These are phyloP conservation scores for Cucurbita moschata DNA, from an alignment of 306 rosid species.

Conservation along the genomic window DNA sequence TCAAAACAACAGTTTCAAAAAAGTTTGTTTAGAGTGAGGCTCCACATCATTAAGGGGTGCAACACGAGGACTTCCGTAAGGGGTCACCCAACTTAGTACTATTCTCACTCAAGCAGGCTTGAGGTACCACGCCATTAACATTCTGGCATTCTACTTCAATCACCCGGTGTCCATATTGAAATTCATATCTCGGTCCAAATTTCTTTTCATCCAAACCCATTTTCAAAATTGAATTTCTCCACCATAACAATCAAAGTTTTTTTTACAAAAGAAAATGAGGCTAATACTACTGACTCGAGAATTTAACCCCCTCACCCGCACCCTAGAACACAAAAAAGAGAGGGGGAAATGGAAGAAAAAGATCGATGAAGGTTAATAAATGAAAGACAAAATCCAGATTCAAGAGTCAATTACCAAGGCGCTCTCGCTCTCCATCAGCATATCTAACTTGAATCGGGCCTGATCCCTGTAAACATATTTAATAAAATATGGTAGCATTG, in stretches of 20 bases:
- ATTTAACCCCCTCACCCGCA: not conserved
- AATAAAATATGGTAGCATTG: conserved; percentile 13
- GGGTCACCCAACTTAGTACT: too few relatives aligned
- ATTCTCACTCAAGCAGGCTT: too few relatives aligned
- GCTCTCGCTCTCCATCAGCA: conserved; percentile 98
- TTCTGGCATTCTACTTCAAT: not conserved
- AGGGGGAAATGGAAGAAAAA: not conserved
- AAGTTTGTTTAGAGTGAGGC: not conserved
- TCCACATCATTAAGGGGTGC: not conserved
- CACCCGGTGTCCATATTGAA: not conserved
- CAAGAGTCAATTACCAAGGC: conserved; percentile 57
- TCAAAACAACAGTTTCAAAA: not conserved
- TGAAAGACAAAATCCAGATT: conserved; percentile 1
- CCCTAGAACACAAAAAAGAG: not conserved
- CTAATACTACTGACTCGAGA: not conserved
- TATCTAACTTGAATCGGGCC: conserved; percentile 98
- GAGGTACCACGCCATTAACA: not conserved
- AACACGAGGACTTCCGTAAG: too few relatives aligned
- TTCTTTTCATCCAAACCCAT: not conserved
- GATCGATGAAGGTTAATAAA: not conserved
- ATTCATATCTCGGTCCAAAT: not conserved
- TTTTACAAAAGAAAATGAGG: not conserved
- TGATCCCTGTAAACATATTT: conserved; percentile 41
- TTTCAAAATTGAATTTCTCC: not conserved
- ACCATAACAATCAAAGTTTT: not conserved